Conservation (phyloP, 805 yeast genomes). For the Schizosaccharomyces lindneri region DNA sequence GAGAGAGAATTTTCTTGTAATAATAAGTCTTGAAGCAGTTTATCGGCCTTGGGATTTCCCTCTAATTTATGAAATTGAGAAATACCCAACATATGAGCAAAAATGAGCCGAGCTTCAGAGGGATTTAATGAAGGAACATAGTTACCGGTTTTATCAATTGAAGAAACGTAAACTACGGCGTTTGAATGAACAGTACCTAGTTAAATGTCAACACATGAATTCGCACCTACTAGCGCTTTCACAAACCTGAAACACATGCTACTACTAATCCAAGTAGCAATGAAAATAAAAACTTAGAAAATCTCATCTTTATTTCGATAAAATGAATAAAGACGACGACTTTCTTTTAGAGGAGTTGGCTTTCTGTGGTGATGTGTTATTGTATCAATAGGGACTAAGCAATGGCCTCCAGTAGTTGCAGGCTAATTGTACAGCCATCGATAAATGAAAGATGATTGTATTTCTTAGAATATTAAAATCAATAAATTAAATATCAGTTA, state of each 20-base stretch:
- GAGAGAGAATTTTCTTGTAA: not conserved
- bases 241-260: not conserved
- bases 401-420: too few relatives aligned
- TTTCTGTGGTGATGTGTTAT: too few relatives aligned
- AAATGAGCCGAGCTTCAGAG: conserved; percentile 41
- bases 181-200: not conserved
- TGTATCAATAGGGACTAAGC: too few relatives aligned
- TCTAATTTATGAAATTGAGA: conserved; percentile 9
- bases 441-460: too few relatives aligned
- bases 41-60: not conserved
- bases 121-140: conserved; percentile 15
- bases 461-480: too few relatives aligned
- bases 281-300: not conserved
- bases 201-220: not conserved
- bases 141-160: too few relatives aligned
- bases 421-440: too few relatives aligned
- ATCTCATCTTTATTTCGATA: not conserved
- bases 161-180: not conserved
- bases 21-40: not conserved
- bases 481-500: too few relatives aligned
- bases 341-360: not conserved
- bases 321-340: not conserved
- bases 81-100: conserved; percentile 18
- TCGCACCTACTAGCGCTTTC: not conserved
- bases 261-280: not conserved